Conservation (phyloP, 176 grass and related monocot species). For the Aegilops bicornis region DNA sequence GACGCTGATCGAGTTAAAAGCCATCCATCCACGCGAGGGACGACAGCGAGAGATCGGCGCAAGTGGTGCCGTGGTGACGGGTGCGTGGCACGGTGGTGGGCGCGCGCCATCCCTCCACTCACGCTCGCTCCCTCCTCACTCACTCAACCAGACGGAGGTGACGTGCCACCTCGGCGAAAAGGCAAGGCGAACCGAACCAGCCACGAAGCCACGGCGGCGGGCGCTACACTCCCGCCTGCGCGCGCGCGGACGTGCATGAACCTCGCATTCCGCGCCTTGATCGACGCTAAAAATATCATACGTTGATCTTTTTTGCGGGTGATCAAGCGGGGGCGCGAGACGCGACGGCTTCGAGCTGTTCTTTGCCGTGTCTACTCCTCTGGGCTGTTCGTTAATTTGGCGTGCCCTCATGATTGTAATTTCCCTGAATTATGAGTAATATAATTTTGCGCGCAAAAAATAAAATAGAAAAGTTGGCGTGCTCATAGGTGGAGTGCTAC, state of each 20-base stretch:
- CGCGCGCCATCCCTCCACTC: neutral
- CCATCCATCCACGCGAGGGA: neutral
- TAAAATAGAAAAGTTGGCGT: neutral
- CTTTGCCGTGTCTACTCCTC: too few relatives aligned
- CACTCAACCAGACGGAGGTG: neutral
- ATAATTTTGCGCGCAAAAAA: too few relatives aligned
- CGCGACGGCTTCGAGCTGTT: too few relatives aligned
- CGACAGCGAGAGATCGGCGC: neutral
- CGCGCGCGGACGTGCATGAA: neutral
- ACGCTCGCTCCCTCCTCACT: neutral
- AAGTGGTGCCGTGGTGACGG: neutral
- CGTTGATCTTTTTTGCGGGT: too few relatives aligned
- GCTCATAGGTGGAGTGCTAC: neutral
- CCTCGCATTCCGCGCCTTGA: neutral
- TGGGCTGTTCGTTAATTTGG: too few relatives aligned
- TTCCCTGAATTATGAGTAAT: too few relatives aligned
- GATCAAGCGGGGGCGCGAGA: too few relatives aligned
- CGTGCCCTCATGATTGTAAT: too few relatives aligned
- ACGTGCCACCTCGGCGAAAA: neutral
- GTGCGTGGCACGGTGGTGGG: slow-evolving; percentile 3
- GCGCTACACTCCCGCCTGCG: neutral
- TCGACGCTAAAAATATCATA: neutral
- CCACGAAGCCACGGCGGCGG: slow-evolving; percentile 9
- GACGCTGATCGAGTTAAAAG: neutral
- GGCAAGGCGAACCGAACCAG: neutral